A percentile compares a stretch with the other conserved stretches of the same genome.
Conservation (phyloP, 306 rosid genomes). For the Cucumis melo region DNA sequence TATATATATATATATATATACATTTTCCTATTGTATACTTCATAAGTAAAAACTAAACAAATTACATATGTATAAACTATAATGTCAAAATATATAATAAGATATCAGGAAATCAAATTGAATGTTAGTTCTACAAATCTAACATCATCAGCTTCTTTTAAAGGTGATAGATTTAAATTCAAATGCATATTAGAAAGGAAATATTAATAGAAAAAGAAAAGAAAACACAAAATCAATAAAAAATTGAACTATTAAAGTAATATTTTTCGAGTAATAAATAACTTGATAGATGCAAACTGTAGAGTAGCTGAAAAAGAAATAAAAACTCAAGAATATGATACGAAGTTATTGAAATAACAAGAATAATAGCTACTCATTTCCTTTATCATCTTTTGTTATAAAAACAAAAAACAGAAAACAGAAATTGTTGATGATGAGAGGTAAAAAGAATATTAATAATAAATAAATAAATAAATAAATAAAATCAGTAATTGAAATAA, state of each 20-base stretch:
- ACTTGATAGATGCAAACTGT: background rate
- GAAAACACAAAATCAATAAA: background rate
- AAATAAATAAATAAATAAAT: too few species aligned
- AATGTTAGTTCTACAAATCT: background rate
- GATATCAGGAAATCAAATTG: background rate
- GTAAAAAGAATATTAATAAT: background rate
- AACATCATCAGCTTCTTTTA: background rate
- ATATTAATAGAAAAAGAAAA: background rate
- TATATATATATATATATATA: too few species aligned
- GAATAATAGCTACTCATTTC: background rate
- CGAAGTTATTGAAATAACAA: background rate
- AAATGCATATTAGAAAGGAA: background rate
- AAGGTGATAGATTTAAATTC: background rate
- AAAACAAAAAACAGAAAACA: background rate
- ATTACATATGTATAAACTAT: background rate
- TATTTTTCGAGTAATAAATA: background rate
- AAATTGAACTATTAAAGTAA: background rate
- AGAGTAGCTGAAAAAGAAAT: background rate
- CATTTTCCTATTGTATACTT: background rate
- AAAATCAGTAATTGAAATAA: background rate
- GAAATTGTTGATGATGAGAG: background rate
- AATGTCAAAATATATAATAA: background rate
- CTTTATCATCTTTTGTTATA: too few species aligned
- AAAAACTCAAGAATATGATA: background rate
- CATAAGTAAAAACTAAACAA: background rate